These are phyloP conservation scores for Sporothrix humicola DNA, from an alignment of 2,329 filamentous ascomycete genomes.

Conservation along the genomic window DNA sequence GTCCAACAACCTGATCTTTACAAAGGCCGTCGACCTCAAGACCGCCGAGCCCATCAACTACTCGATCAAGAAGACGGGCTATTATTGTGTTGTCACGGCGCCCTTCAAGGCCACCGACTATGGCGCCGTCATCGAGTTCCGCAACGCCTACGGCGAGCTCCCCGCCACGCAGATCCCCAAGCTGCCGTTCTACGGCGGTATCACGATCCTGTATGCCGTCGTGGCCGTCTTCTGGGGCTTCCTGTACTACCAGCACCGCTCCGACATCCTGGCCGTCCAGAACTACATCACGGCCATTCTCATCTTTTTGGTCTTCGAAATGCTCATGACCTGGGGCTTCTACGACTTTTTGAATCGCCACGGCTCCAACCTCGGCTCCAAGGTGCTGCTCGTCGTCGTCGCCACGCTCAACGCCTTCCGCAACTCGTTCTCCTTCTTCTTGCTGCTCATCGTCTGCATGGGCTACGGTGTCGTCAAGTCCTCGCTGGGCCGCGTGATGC, in stretches of 20 bases:
- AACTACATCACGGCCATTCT: constrained; percentile 99
- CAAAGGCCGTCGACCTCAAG: constrained; percentile 81
- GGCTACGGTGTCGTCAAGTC: constrained; percentile 98
- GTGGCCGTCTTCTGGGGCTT: constrained; percentile 90
- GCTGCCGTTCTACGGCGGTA: constrained; percentile 92
- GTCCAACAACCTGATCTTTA: constrained; percentile 75
- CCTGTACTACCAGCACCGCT: constrained; percentile 90
- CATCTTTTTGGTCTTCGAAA: constrained; percentile 91
- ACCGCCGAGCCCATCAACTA: constrained; percentile 78
- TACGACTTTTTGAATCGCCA: constrained; percentile 96
- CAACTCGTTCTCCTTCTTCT: constrained; percentile 98
- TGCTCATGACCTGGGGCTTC: constrained; percentile 98
- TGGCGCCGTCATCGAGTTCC: constrained; percentile 82
- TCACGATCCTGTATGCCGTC: constrained; percentile 91
- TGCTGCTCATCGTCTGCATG: constrained; percentile 98
- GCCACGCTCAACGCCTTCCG: constrained; percentile 89
- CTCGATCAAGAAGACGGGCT: constrained; percentile 85
- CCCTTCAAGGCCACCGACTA: constrained; percentile 73
- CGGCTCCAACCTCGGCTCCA: constrained; percentile 81
- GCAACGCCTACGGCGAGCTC: constrained; percentile 95
- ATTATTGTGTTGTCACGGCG: constrained; percentile 89
- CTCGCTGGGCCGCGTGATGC: constrained; percentile 89
- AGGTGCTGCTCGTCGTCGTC: constrained; percentile 87
- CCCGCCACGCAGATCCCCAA: constrained; percentile 96
- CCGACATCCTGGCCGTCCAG: constrained; percentile 95